Evolutionary conservation across 352 stramenopile genomes (phyloP).

Genomic region (Pythium brassicae): DNA sequence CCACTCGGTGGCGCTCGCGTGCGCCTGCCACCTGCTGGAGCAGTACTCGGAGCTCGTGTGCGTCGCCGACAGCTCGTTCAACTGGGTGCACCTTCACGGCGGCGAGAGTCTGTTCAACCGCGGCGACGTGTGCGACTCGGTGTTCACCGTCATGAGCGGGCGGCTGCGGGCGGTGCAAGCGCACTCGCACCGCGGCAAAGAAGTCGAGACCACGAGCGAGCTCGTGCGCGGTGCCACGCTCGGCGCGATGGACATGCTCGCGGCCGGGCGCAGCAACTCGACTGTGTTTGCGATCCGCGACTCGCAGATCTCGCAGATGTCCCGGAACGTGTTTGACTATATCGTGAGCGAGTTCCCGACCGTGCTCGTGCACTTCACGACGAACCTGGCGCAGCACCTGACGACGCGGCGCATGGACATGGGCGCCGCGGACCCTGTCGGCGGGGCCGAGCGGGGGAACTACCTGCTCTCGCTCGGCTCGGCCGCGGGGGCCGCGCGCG

Average conservation of each 20-base stretch:
- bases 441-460: constrained; percentile 32
- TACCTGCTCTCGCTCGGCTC: constrained; percentile 63
- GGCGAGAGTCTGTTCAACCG: constrained; percentile 76
- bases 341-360: constrained; percentile 62
- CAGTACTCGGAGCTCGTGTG: constrained; percentile 75
- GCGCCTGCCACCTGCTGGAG: constrained; percentile 54
- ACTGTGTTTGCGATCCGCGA: constrained; percentile 84
- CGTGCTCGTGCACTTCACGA: constrained; percentile 80
- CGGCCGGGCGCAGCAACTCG: constrained; percentile 62
- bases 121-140: constrained; percentile 71
- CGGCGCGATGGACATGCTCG: constrained; percentile 81
- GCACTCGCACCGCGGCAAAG: constrained; percentile 47
- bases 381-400: constrained; percentile 58
- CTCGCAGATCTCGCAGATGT: constrained; percentile 87
- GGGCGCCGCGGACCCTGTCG: constrained; percentile 22
- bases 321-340: constrained; percentile 82
- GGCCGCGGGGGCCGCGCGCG: constrained; percentile 11
- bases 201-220: constrained; percentile 75
- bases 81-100: constrained; percentile 81
- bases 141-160: constrained; percentile 80
- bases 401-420: constrained; percentile 39
- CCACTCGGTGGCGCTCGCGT: constrained; percentile 42
- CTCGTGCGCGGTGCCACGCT: constrained; percentile 76
- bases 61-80: constrained; percentile 72
- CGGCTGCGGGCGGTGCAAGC: constrained; percentile 71